These are phyloP conservation scores for Setaria italica DNA, from an alignment of 202 grass and related monocot species.

Conservation along the genomic window DNA sequence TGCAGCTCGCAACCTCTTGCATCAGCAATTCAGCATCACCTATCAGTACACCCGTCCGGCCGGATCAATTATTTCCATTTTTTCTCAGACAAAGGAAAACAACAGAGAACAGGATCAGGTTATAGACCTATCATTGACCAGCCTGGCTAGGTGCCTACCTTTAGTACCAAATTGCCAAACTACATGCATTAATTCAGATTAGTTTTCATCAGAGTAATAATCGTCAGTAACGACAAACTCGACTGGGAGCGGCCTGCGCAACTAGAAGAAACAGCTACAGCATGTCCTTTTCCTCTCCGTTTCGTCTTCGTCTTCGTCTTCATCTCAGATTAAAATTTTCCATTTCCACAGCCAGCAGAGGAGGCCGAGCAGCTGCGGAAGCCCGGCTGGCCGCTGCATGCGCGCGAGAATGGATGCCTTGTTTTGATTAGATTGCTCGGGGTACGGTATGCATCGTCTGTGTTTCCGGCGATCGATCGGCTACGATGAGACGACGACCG, in stretches of 20 bases:
- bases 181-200: conserved; percentile 19
- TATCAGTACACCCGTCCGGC: background rate
- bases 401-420: background rate
- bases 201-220: background rate
- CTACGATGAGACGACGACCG: conserved; percentile 21
- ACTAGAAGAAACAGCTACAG: conserved; percentile 41
- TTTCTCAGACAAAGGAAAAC: conserved; percentile 21
- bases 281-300: conserved; percentile 10
- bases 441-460: background rate
- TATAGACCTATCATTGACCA: conserved; percentile 47
- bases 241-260: conserved; percentile 6
- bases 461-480: background rate
- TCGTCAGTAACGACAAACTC: conserved; percentile 43
- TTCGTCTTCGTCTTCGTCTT: background rate
- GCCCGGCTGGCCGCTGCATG: background rate
- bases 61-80: background rate
- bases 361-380: background rate
- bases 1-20: background rate
- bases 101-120: conserved; percentile 45
- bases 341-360: background rate
- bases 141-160: conserved; percentile 26
- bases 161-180: conserved; percentile 30
- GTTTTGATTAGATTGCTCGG: background rate
- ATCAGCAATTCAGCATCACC: background rate
- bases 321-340: background rate